Evolutionary conservation across 257 asterid genomes (phyloP).

Genomic region (Solanum okadae): DNA sequence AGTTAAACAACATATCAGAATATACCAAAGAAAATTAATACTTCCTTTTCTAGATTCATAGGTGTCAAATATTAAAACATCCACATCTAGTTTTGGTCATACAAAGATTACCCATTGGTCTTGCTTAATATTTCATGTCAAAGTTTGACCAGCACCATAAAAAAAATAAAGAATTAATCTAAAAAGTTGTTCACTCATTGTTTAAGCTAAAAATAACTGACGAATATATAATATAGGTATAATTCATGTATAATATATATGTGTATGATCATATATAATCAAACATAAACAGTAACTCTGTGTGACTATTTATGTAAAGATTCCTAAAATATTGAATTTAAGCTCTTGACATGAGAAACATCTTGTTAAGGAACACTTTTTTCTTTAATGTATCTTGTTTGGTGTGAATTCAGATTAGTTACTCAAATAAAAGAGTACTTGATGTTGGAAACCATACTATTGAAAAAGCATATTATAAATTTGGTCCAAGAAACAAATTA

Average conservation of each 20-base stretch:
- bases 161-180: too few relatives aligned
- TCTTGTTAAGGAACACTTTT: background rate
- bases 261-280: too few relatives aligned
- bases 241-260: too few relatives aligned
- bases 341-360: background rate
- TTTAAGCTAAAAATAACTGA: too few relatives aligned
- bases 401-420: background rate
- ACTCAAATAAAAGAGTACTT: background rate
- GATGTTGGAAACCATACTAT: background rate
- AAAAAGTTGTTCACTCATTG: too few relatives aligned
- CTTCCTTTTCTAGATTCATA: background rate
- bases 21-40: background rate
- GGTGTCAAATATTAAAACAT: background rate
- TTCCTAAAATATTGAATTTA: background rate
- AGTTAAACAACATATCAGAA: background rate
- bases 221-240: too few relatives aligned
- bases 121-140: background rate
- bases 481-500: background rate
- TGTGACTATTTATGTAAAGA: too few relatives aligned
- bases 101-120: background rate
- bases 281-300: too few relatives aligned
- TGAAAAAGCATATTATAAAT: background rate
- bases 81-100: background rate
- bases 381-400: background rate
- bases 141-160: background rate